Base-by-base conservation (phyloP, 129 eudicot species). In the Mikania micrantha region DNA sequence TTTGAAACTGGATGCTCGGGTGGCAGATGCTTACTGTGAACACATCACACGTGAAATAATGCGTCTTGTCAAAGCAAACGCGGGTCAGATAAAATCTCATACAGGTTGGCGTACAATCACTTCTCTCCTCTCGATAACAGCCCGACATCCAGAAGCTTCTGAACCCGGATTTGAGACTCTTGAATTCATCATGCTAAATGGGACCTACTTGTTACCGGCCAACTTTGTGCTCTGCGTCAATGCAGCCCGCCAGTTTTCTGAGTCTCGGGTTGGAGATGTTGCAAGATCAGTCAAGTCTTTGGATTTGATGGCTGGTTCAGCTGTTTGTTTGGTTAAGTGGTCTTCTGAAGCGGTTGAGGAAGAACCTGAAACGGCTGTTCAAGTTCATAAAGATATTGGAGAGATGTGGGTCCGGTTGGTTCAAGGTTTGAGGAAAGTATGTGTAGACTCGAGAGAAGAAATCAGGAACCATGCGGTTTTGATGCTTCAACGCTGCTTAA, bases 401-500 rank as follows among this genome's bases (percentile, higher is more conserved):
- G 96, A 89, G 72, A 89, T 89, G 96, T 85, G 96, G 93, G 60
- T 89, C 70, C 81, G 90, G 63, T 77, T 89, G 70, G 84, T 83
- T 5, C 96, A 83, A 49, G 90, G 78, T 20, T 31, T 89, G n/a
- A 75, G 81, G 38, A 89, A 83, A 74, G 85, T 83, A 4, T 85
- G 96, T 67, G 6, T 83, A 34, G 96, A 89, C 69, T 78, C 76
- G 22, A 79, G 94, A 45, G 96, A 89, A 72, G 90, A 89, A 72
- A 87, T 85, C 7, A 75, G 94, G 38, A 86, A 81, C 70, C 96
- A 89, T 16, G 90, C 88, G 10, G 65, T 89, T 24, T 47, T 82
- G 67, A 73, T 76, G 52, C 69, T 89, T 24, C 93, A 83, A 66
- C 69, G 74, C 72, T 85, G 88, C 76, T 75, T 89, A 35, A 81